Base-by-base conservation (phyloP, 2,329 filamentous ascomycete species). In the Teratosphaeria zuluensis region DNA sequence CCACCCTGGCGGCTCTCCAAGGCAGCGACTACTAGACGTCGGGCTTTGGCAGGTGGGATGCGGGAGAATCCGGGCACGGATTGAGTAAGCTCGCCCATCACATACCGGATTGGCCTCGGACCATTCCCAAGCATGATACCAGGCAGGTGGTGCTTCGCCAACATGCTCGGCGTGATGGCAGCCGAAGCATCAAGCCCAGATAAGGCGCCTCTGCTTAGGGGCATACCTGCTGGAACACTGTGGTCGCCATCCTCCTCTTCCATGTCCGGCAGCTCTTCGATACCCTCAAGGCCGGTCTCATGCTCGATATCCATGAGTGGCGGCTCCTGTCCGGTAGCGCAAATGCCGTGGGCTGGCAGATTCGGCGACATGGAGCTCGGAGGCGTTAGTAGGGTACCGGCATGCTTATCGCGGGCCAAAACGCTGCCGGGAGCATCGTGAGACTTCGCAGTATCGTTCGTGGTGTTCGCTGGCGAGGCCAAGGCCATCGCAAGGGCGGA, bases 331-430 rank as follows among this genome's bases (percentile, higher is more conserved):
- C 78, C 61, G 51, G 55, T 58, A 63, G 84, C 81, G 74, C 87
- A 88, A 71, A 88, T 84, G 69, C 87, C 88, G 69, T 92, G 89
- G 61, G 92, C 89, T 68, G 88, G 86, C 65, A 96, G 81, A 66
- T 84, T 87, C 54, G 92, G 92, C 62, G 92, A 96, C 73, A 96
- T 91, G 75, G 92, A 96, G 79, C 92, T 95, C 62, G 92, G 92
- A 71, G 92, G 92, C 73, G 92, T 96, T 63, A 89, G 90, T 70
- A 96, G 84, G 73, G 84, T 79, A 63, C 64, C 68, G 56, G 65
- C 65, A 61, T 67, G 66, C 58, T 69, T 65, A 58, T 68, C 68
- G 61, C 63, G 64, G 55, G 63, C 61, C 57, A 65, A 64, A 63
- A 68, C 65, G 66, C 62, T 65, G 42, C 61, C 28, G 12, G 21